These are phyloP conservation scores for Cucumis cinereus DNA, from an alignment of 306 rosid genomes.

Conservation along the genomic window DNA sequence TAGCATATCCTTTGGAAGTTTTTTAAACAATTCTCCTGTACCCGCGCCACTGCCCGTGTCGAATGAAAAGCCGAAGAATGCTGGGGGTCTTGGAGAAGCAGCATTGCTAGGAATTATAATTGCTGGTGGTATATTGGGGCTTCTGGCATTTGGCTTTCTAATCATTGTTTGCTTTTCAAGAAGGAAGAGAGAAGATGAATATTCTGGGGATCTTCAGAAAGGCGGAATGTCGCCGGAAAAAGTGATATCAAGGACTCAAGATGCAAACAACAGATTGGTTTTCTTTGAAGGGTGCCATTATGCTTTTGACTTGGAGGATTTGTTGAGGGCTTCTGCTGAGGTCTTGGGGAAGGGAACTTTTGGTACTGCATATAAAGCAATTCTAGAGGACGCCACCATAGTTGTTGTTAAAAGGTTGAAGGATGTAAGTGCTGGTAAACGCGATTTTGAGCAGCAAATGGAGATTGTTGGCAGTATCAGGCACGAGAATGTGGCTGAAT, in stretches of 20 bases:
- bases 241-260: slow-evolving; percentile 51
- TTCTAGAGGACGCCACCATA: slow-evolving; percentile 58
- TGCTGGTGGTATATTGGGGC: slow-evolving; percentile 40
- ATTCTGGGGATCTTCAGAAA: slow-evolving; percentile 47
- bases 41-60: slow-evolving; percentile 20
- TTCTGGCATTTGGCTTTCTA: slow-evolving; percentile 37
- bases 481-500: slow-evolving; percentile 75
- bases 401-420: slow-evolving; percentile 86
- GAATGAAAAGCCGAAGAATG: slow-evolving; percentile 17
- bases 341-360: slow-evolving; percentile 84
- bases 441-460: slow-evolving; percentile 78
- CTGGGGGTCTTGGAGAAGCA: slow-evolving; percentile 37
- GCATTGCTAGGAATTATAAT: slow-evolving; percentile 40
- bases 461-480: slow-evolving; percentile 59
- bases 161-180: slow-evolving; percentile 43
- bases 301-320: slow-evolving; percentile 88
- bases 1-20: slow-evolving; percentile 28
- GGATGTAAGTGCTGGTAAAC: slow-evolving; percentile 57
- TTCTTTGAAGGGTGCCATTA: slow-evolving; percentile 76
- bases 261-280: slow-evolving; percentile 52
- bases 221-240: slow-evolving; percentile 81
- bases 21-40: slow-evolving; percentile 24
- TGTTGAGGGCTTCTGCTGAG: slow-evolving; percentile 89
- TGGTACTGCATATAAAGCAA: slow-evolving; percentile 76
- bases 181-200: slow-evolving; percentile 19